These are phyloP conservation scores for Hura crepitans DNA, from an alignment of 441 rosid species.

Conservation along the genomic window DNA sequence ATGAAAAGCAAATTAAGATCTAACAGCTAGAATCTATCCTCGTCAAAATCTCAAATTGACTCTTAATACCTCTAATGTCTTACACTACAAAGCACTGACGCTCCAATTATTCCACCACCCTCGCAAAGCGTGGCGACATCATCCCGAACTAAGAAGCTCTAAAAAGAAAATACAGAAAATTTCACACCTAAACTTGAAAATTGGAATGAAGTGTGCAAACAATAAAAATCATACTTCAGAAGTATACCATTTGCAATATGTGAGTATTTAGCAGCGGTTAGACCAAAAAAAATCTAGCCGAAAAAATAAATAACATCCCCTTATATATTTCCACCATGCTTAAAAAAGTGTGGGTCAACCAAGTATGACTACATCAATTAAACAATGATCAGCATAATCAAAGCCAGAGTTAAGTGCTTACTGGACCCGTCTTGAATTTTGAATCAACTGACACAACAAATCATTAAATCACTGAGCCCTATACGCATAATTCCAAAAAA, in stretches of 20 bases:
- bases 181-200: neutral
- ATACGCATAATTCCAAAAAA: slow-evolving; percentile 15
- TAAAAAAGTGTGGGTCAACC: slow-evolving; percentile 23
- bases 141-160: neutral
- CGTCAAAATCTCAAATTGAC: neutral
- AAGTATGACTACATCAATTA: slow-evolving; percentile 12
- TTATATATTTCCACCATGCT: neutral
- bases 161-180: neutral
- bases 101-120: neutral
- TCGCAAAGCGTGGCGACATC: neutral
- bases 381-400: slow-evolving; percentile 17
- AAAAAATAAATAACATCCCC: neutral
- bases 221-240: neutral
- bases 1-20: neutral
- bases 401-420: slow-evolving; percentile 26
- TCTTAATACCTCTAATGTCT: neutral
- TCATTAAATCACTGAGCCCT: slow-evolving; percentile 14
- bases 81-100: neutral
- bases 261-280: neutral
- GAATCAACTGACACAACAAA: slow-evolving; percentile 25
- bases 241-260: neutral
- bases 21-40: neutral
- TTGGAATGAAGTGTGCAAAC: neutral
- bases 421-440: slow-evolving; percentile 38
- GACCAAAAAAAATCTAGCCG: slow-evolving; percentile 7